Conservation (phyloP, 768 basidiomycete genomes). For the Xerocomellus chrysenteron region DNA sequence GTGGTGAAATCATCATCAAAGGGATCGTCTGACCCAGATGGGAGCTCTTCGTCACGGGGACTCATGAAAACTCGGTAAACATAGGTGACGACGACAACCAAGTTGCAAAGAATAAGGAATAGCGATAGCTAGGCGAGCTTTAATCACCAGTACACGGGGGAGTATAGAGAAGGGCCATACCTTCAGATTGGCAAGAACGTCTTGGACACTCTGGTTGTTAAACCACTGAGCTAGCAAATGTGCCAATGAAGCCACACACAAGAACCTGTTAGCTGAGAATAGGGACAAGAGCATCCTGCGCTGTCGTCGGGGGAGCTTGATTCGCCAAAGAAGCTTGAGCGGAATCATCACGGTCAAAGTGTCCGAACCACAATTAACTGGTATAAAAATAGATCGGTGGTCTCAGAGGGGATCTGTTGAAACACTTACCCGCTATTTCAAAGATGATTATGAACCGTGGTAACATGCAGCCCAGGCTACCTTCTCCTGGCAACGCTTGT, state of each 20-base stretch:
- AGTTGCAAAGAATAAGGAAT: constrained; percentile 12
- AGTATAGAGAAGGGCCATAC: neutral
- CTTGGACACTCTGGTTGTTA: neutral
- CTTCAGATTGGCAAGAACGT: neutral
- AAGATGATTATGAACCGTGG: constrained; percentile 6
- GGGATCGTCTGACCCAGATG: neutral
- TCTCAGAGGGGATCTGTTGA: neutral
- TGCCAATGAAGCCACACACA: constrained; percentile 4
- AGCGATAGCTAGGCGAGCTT: neutral
- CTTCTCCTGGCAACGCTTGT: neutral
- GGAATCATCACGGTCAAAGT: neutral
- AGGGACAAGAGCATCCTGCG: constrained; percentile 17
- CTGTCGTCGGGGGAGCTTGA: constrained; percentile 14
- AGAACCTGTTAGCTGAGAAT: constrained; percentile 11
- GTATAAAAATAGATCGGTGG: neutral
- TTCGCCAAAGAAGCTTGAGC: constrained; percentile 15
- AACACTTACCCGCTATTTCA: constrained; percentile 3
- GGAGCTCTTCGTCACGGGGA: neutral
- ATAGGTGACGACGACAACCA: constrained; percentile 14
- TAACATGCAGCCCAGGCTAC: neutral
- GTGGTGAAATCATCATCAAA: constrained; percentile 11
- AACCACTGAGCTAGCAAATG: neutral
- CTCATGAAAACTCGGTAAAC: constrained; percentile 2
- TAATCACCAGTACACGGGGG: neutral
- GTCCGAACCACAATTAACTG: constrained; percentile 9